A percentile compares a stretch with the other conserved stretches of the same genome.
These are phyloP conservation scores for Ramaria sp. DNA, from an alignment of 768 basidiomycete genomes.

Conservation along the genomic window DNA sequence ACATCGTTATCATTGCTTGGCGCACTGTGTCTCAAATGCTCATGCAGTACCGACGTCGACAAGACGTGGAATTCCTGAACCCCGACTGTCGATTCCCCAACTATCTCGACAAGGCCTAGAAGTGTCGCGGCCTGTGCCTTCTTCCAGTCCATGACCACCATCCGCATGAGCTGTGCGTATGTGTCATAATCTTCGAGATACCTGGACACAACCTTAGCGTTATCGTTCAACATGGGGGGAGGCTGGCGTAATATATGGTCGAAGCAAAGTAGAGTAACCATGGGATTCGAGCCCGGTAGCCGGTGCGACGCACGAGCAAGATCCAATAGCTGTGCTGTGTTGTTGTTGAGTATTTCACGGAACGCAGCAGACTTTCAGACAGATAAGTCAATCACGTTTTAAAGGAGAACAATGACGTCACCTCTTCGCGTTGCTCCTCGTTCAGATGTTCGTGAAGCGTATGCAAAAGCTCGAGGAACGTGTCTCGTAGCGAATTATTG, in stretches of 20 bases:
- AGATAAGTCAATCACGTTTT: neutral
- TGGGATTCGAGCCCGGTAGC: constrained; percentile 13
- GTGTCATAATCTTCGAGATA: neutral
- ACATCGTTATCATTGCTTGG: neutral
- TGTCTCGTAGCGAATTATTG: constrained; percentile 17
- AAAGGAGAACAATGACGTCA: neutral
- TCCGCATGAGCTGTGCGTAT: neutral
- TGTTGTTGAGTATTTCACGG: neutral
- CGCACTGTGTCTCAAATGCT: neutral
- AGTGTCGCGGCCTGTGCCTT: neutral
- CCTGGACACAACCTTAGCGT: constrained; percentile 18
- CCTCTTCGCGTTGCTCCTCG: neutral
- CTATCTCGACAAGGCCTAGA: neutral
- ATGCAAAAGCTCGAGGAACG: neutral
- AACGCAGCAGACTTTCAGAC: neutral
- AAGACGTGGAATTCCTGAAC: neutral
- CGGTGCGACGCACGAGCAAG: constrained; percentile 24
- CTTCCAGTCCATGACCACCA: neutral
- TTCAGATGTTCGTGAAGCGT: neutral
- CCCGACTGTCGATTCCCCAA: neutral
- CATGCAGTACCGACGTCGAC: neutral
- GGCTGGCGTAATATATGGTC: constrained; percentile 28
- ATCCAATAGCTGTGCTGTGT: constrained; percentile 16
- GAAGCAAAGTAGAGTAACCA: constrained; percentile 32
- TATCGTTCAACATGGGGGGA: constrained; percentile 18